Base-by-base conservation (phyloP, 2,329 filamentous ascomycete species). In the Fusarium sp. region DNA sequence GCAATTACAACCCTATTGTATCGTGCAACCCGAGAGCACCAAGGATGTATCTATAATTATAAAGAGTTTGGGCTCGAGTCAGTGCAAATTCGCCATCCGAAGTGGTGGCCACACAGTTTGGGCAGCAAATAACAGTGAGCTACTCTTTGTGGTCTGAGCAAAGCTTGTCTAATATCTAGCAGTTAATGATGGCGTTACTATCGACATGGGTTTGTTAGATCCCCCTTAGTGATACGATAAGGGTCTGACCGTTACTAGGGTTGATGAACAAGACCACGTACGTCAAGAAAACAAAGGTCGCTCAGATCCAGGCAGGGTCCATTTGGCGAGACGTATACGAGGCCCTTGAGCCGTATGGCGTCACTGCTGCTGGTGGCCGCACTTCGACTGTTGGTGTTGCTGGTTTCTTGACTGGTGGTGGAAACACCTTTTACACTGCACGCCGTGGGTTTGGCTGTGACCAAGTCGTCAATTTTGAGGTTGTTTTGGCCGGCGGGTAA, bases 381-480 rank as follows among this genome's bases (percentile, higher is more conserved):
- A 61, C 57, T 1, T 45, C 57, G 1, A 53, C 57, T 4, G 57
- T 61, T 7, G 76, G 76, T 14, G 74, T 77, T 8, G 71, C 67
- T 3, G 75, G 76, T 1, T 72, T 75, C 21, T 61, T 74, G 15
- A 72, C 73, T 7, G 74, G 74, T 3, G 74, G 69, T 32, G 65
- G 69, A 17, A 58, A 73, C 51, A 67, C 57, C 14, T 63, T 65
- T 42, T 68, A 57, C 24, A 66, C 59, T 19, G 59, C 54, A 20
- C 56, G 59, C 11, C 52, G 56, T 10, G 69, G 69, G 4, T 55
- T 72, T 17, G 64, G 57, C 7, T 82, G 79, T 49, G 83, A 83
- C 56, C 81, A 79, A 32, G 77, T 85, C 3, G 57, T 75, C 34
- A 78, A 76, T 45, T 83, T 83, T 58, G 78, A 77, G 50, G 77